Conservation (phyloP, 2,329 filamentous ascomycete species). For the Claviceps humidiphila region DNA sequence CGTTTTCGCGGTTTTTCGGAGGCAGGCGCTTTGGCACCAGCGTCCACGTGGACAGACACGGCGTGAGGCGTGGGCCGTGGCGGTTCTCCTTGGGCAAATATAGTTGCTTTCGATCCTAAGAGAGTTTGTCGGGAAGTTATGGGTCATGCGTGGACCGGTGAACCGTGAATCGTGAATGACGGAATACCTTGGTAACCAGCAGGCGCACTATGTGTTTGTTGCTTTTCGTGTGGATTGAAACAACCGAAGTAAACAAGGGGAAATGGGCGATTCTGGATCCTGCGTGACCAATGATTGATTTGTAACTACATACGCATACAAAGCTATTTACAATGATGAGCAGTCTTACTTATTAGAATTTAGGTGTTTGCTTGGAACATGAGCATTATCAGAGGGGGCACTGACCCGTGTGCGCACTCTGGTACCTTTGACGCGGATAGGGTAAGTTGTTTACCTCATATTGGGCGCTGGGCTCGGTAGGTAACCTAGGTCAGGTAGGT, state of each 20-base stretch:
- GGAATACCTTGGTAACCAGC: background rate
- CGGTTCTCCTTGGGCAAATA: constrained; percentile 35
- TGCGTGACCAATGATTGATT: background rate
- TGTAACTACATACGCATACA: too few species aligned
- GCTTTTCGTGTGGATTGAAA: background rate
- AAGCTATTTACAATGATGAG: too few species aligned
- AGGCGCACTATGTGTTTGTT: too few species aligned
- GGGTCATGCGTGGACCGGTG: background rate
- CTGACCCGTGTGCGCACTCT: too few species aligned
- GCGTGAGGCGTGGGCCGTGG: constrained; percentile 36
- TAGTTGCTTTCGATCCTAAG: constrained; percentile 30
- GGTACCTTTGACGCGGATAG: too few species aligned
- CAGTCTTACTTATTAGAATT: too few species aligned
- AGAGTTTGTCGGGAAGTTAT: background rate
- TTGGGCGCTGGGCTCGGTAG: background rate
- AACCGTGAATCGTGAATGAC: background rate
- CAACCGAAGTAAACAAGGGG: background rate
- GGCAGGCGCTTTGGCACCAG: constrained; percentile 37
- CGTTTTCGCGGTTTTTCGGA: constrained; percentile 33
- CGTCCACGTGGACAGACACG: constrained; percentile 31
- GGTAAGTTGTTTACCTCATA: too few species aligned
- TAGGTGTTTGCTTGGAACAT: too few species aligned
- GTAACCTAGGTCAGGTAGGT: too few species aligned
- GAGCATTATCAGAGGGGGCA: too few species aligned
- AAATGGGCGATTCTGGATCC: background rate